phyloP scores from a whole-genome alignment of 169 alveolate genomes.

The Blepharisma undulans region DNA sequence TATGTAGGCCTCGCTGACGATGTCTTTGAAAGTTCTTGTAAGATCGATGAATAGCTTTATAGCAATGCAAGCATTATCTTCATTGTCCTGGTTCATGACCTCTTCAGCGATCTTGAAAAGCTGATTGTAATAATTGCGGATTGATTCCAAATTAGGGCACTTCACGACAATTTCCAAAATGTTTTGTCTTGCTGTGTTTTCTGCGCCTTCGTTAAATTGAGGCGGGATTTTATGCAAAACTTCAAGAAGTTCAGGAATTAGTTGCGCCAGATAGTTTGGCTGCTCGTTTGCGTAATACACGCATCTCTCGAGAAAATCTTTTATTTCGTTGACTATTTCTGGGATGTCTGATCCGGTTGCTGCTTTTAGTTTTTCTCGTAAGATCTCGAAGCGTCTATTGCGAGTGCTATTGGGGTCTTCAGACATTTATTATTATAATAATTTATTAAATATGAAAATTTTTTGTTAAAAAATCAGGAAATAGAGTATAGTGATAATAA shows the following conservation, averaged over 20 bases:
- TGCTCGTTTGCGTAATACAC: neutral
- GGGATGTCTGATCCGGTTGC: neutral
- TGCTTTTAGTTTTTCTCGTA: conserved; percentile 19
- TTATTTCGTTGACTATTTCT: neutral
- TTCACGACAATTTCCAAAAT: conserved; percentile 23
- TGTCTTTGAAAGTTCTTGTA: neutral
- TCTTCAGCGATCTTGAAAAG: conserved; percentile 18
- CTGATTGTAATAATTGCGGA: neutral
- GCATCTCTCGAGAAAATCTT: conserved; percentile 29
- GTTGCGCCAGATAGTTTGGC: conserved; percentile 15
- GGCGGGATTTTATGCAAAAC: neutral
- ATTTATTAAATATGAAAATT: neutral
- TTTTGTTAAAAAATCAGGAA: neutral
- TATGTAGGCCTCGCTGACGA: neutral
- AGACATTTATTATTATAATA: neutral
- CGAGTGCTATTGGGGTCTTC: conserved; percentile 22
- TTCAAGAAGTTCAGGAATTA: conserved; percentile 23
- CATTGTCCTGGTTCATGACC: conserved; percentile 33
- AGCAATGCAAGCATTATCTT: conserved; percentile 34
- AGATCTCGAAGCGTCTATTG: conserved; percentile 18
- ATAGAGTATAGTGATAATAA: neutral
- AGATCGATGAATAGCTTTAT: conserved; percentile 25
- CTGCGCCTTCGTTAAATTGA: conserved; percentile 20
- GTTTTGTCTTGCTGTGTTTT: conserved; percentile 33
- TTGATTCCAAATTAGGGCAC: conserved; percentile 33